Evolutionary conservation across 2,329 filamentous ascomycete genomes (phyloP).

Genomic region (Colletotrichum paranaense): DNA sequence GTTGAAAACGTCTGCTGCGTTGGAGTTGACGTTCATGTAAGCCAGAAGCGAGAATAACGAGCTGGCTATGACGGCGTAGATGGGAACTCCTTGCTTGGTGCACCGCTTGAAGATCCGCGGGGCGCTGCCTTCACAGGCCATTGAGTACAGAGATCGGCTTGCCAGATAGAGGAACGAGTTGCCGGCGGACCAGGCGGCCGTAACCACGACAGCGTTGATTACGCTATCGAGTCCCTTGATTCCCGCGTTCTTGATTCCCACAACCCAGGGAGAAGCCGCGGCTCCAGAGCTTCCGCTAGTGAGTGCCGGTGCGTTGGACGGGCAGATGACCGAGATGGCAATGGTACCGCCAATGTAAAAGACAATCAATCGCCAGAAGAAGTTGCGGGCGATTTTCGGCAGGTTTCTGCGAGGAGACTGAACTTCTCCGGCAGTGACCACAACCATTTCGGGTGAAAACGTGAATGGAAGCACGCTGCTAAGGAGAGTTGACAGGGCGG

Average conservation of each 20-base stretch:
- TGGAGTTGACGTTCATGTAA: slow-evolving; percentile 69
- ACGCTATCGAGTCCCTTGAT: neutral
- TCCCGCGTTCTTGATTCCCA: neutral
- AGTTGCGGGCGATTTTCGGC: slow-evolving; percentile 39
- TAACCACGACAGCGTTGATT: neutral
- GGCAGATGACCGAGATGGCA: slow-evolving; percentile 43
- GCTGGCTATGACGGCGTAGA: slow-evolving; percentile 52
- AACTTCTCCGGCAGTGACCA: neutral
- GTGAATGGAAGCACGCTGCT: neutral
- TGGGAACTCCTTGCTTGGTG: slow-evolving; percentile 6
- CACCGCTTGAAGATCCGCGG: neutral
- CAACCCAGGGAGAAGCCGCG: neutral
- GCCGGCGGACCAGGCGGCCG: neutral
- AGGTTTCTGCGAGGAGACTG: slow-evolving; percentile 55
- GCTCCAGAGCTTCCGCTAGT: neutral
- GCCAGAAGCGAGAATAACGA: slow-evolving; percentile 71
- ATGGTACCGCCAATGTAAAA: slow-evolving; percentile 63
- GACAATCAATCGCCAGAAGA: slow-evolving; percentile 41
- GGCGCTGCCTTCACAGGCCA: slow-evolving; percentile 3
- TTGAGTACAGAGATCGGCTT: slow-evolving; percentile 58
- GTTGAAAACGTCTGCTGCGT: slow-evolving; percentile 69
- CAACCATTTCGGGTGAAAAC: neutral
- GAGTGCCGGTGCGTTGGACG: neutral
- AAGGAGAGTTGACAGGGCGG: neutral
- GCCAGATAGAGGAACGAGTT: neutral